Conservation (phyloP, 257 asterid genomes). For the Gentiana dahurica region DNA sequence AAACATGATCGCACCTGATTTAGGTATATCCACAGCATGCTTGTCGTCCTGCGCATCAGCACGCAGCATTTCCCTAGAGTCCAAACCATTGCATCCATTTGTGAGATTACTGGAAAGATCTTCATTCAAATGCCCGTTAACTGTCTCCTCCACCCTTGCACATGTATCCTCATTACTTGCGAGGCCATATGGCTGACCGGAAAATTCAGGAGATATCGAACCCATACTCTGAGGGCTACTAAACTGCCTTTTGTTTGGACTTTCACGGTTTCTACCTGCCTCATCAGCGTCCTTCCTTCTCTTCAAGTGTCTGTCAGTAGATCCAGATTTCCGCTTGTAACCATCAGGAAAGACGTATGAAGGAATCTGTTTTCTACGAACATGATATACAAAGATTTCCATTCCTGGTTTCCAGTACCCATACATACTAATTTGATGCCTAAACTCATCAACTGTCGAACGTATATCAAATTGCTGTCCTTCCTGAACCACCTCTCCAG, state of each 20-base stretch:
- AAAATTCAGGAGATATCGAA: slow-evolving; percentile 51
- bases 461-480: slow-evolving; percentile 95
- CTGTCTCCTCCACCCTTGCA: slow-evolving; percentile 8
- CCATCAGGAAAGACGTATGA: slow-evolving; percentile 75
- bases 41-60: slow-evolving; percentile 13
- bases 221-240: slow-evolving; percentile 49
- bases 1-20: slow-evolving; percentile 12
- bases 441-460: slow-evolving; percentile 83
- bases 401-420: slow-evolving; percentile 85
- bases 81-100: slow-evolving; percentile 5
- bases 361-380: slow-evolving; percentile 88
- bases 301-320: slow-evolving; percentile 38
- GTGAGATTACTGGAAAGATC: slow-evolving; percentile 5
- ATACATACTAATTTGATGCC: slow-evolving; percentile 65
- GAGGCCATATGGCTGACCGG: slow-evolving; percentile 23
- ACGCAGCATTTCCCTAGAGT: slow-evolving; percentile 8
- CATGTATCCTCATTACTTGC: slow-evolving; percentile 22
- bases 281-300: slow-evolving; percentile 46
- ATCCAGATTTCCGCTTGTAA: slow-evolving; percentile 46
- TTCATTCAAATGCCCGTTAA: slow-evolving; percentile 6
- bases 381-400: slow-evolving; percentile 84
- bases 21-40: slow-evolving; percentile 6
- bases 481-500: slow-evolving; percentile 74
- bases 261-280: slow-evolving; percentile 22
- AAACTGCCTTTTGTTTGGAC: slow-evolving; percentile 47